Base-by-base conservation (phyloP, 257 asterid genomes). In the Rauvolfia tetraphylla region DNA sequence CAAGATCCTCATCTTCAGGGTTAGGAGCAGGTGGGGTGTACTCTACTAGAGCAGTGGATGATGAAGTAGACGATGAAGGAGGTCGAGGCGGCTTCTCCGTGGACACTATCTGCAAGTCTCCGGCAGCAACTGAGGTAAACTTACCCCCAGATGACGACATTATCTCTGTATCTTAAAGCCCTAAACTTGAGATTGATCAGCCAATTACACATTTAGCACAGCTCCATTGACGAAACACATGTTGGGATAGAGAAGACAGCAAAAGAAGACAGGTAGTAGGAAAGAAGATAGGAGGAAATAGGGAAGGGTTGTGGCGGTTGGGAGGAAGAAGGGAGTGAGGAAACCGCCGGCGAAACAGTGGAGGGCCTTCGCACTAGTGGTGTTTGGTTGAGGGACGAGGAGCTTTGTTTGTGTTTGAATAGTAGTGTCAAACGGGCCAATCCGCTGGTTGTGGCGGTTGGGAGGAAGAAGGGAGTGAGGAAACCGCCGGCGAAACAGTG, bases 1-100 rank as follows among this genome's bases (percentile, higher is more conserved):
- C 98, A 38, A 94, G 94, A 79, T 94, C 98, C 83, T 94, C 98
- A 6, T 92, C 98, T 85, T 94, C 98, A 33, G 91, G 90, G 56
- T 89, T 85, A 53, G 84, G 80, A 5, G 83, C 81, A 1, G 96
- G 91, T 15, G 97, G 87, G 42, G 86, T 83, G 79, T 89, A 90
- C 85, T 90, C 95, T 36, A 92, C 97, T 34, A 92, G 80, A 7
- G 97, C 95, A 2, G 90, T 84, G 46, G 97, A 85, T 7, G 93
- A 83, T 41, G 90, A 61, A 31, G 84, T n/a, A 56, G 83, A 78
- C 11, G 71, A 72, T 18, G 85, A 85, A 46, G 86, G 89, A 13
- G 87, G 88, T 31, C 90, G 96, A 41, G 91, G 94, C 15, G 90
- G 80, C 83, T 78, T 85, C 62, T 85, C 91, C 56, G 69, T 88